phyloP scores from a whole-genome alignment of 1,139 yeast species.

The Eremothecium coryli region DNA sequence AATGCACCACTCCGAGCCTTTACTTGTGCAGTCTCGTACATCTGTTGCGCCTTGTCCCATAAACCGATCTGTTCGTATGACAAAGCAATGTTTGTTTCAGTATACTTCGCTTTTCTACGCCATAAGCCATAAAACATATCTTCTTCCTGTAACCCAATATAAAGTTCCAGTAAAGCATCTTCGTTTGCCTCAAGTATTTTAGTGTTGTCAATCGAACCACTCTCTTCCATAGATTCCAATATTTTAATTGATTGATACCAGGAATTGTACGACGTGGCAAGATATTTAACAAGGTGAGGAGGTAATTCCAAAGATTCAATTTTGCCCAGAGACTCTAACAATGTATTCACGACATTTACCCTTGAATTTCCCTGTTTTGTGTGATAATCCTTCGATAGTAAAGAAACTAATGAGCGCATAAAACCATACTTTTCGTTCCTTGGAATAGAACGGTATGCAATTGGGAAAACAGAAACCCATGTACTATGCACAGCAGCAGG shows the following conservation, averaged over 20 bases:
- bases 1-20: slow-evolving; percentile 92
- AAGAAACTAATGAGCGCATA: slow-evolving; percentile 64
- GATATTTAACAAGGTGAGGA: slow-evolving; percentile 84
- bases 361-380: slow-evolving; percentile 77
- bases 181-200: slow-evolving; percentile 78
- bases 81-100: slow-evolving; percentile 85
- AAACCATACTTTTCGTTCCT: slow-evolving; percentile 77
- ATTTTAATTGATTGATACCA: slow-evolving; percentile 87
- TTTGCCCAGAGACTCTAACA: slow-evolving; percentile 70
- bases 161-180: slow-evolving; percentile 85
- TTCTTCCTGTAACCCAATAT: slow-evolving; percentile 81
- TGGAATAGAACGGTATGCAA: slow-evolving; percentile 63
- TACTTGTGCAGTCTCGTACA: slow-evolving; percentile 95
- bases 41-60: slow-evolving; percentile 90
- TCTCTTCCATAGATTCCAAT: slow-evolving; percentile 64
- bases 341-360: slow-evolving; percentile 79
- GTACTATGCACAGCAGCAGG: slow-evolving; percentile 72
- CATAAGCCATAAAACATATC: slow-evolving; percentile 97
- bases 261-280: slow-evolving; percentile 79
- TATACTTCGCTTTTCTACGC: slow-evolving; percentile 91
- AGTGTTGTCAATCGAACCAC: slow-evolving; percentile 56
- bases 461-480: slow-evolving; percentile 80
- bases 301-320: slow-evolving; percentile 77
- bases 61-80: slow-evolving; percentile 92
- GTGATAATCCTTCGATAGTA: slow-evolving; percentile 86